Evolutionary conservation across 768 basidiomycete species (phyloP), one percentile per base, ranked within the genome.

Genomic region (Pleurotus ostreatus): DNA sequence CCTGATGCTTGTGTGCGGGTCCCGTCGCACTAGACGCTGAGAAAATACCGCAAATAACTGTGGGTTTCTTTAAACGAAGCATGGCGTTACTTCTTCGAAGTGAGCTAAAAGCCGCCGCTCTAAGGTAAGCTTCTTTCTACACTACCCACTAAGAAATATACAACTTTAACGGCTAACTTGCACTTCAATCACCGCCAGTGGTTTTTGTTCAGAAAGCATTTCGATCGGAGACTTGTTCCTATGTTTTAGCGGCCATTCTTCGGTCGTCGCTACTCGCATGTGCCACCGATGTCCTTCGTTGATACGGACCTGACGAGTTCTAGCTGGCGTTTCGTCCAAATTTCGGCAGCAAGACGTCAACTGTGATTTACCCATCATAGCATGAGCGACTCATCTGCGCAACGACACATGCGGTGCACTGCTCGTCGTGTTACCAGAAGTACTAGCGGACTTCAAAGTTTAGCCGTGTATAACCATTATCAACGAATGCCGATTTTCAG

Each of bases 211-310:
- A 34, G 30, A 34, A 34, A 34, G 30, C 30, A 34, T 34, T 44
- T 44, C 20, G 41, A 15, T n/a, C 41, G 41, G 41, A 44, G n/a
- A 44, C 41, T 44, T 44, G 41, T 44, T 3, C 41, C 20, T 43
- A 22, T 34, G 30, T 34, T n/a, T 53, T 22, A 38, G 39, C 51
- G 51, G 51, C 38, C 39, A 53, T 53, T 40, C 39, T 12, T 53
- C 51, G 51, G 51, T 13, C 8, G 13, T 16, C 34, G 49, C 15
- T 30, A 34, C 49, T 22, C 41, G n/a, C 20, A 44, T n/a, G 30
- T n/a, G 41, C 41, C 41, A 44, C 20, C n/a, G 41, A n/a, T 44
- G n/a, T 3, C n/a, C 41, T 44, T 44, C 41, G 41, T 44, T 22
- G 41, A n/a, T 49, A 15, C 30, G n/a, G 15, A 5, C 48, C 26